Base-by-base conservation (phyloP, 2,329 filamentous ascomycete genomes). In the Magnaporthales sp. region DNA sequence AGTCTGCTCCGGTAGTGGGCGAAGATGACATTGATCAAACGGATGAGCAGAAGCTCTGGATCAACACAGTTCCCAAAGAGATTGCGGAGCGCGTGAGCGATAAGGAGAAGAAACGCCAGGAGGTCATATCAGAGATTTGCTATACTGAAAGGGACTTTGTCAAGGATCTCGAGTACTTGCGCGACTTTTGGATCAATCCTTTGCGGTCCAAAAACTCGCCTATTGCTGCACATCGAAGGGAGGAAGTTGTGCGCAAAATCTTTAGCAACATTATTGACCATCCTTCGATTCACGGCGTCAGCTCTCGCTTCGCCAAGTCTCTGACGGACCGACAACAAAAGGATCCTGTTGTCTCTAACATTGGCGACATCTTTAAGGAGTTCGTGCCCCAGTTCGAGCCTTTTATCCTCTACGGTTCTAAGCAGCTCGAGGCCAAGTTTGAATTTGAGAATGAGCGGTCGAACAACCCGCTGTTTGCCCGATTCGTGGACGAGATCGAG, bases 131-230 rank as follows among this genome's bases (percentile, higher is more conserved):
- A 6, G 95, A 99, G 77, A 89, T 98, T 69, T 97, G 96, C 88
- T 99, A 99, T 79, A 99, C 95, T 0, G 95, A 99, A 77, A 88
- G 95, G 72, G 95, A 99, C 79, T 99, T 99, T 73, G 95, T 99
- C 75, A 99, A 99, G 81, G 95, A 99, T 77, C 82, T 99, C 73
- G 95, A 99, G 78, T 99, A 99, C 75, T 83, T 99, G 31, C 88
- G 95, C 69, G 95, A 99, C 80, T 99, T 98, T 82, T 99, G 95
- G 95, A 97, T 99, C 80, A 86, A 95, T 71, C 95, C 95, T 10
- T 80, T 99, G 67, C 88, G 93, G 64, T 91, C 90, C 30, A 89
- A 90, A 69, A 84, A 85, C 19, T 97, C 94, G 4, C 94, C 93
- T 0, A 96, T 99, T 70, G 94, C 95, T 5, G 88, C 95, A 70